Base-by-base conservation (phyloP, 768 basidiomycete species). In the Boletus insuetus region DNA sequence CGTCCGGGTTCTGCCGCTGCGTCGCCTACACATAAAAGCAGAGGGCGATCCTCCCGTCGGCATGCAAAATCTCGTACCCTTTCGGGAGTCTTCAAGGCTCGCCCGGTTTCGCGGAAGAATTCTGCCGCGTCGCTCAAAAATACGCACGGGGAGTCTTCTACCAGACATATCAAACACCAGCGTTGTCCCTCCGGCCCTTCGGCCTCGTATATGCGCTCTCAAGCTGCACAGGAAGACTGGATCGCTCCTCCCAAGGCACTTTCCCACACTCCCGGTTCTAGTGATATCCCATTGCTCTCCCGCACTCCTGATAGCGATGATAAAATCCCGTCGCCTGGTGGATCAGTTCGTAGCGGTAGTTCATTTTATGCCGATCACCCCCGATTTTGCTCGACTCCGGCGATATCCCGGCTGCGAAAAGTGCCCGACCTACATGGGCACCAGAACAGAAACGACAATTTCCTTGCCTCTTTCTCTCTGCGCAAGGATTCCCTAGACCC, bases 31-130 rank as follows among this genome's bases (percentile, higher is more conserved):
- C 52, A 51, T 53, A 65, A 53, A 62, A 58, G 34, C 34, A 52
- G 31, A 17, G 48, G 40, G 14, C 55, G 50, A 46, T 34, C 54
- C 11, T 55, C 54, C 8, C 67, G 46, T 46, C 55, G 40, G 49
- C 72, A 71, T 46, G 53, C 53, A 11, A 76, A 78, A 58, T 65
- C 75, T 0, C 77, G 76, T 14, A 74, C 76, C 2, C 72, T 75
- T n/a, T 77, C 80, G 0, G 65, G 52, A 11, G 47, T 37, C 26
- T 60, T 57, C 37, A 60, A 60, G 47, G 69, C 53, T 20, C 43
- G 54, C 45, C 60, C 26, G 3, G 31, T 61, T 38, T 59, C 56
- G 3, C 60, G 64, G 1, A 68, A 66, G 32, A 39, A 40, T 26
- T 62, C 64, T 19, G 51, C 56, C 2, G 11, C 48, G 17, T 66